A percentile compares a stretch with the other conserved stretches of the same genome.
phyloP scores from a whole-genome alignment of 495 filamentous ascomycete genomes.

The Aspergillus avenaceus region DNA sequence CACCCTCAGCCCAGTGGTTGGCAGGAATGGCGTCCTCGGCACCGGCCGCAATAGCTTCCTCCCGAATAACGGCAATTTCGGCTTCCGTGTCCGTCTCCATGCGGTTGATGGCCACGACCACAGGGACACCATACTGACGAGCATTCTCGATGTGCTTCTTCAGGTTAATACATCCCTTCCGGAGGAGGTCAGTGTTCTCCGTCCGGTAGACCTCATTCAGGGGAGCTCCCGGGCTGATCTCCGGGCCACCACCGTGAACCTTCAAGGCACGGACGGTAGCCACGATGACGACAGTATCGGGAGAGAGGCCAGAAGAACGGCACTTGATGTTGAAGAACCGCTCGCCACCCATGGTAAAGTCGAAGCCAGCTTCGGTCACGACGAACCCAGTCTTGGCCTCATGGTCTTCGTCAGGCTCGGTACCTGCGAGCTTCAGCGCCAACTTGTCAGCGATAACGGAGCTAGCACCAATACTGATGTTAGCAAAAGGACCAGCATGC shows the following conservation, averaged over 20 bases:
- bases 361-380: constrained; percentile 97
- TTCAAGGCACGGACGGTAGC: constrained; percentile 94
- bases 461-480: constrained; percentile 95
- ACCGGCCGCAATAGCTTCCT: constrained; percentile 88
- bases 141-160: constrained; percentile 93
- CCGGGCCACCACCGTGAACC: constrained; percentile 92
- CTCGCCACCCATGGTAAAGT: constrained; percentile 99
- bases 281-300: constrained; percentile 91
- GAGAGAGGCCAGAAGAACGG: constrained; percentile 84
- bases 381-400: constrained; percentile 84
- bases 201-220: constrained; percentile 82
- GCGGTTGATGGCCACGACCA: constrained; percentile 97
- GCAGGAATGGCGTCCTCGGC: constrained; percentile 90
- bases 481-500: constrained; percentile 95
- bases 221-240: constrained; percentile 79
- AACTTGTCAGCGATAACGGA: constrained; percentile 93
- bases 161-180: constrained; percentile 87
- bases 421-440: constrained; percentile 91
- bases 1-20: constrained; percentile 97
- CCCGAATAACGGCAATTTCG: constrained; percentile 81
- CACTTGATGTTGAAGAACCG: constrained; percentile 99
- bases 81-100: constrained; percentile 92
- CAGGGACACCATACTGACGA: constrained; percentile 80
- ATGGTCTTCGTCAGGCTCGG: constrained; percentile 89
- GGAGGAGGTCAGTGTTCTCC: constrained; percentile 88